Conservation (phyloP, 495 filamentous ascomycete species). For the Aspergillus avenaceus region DNA sequence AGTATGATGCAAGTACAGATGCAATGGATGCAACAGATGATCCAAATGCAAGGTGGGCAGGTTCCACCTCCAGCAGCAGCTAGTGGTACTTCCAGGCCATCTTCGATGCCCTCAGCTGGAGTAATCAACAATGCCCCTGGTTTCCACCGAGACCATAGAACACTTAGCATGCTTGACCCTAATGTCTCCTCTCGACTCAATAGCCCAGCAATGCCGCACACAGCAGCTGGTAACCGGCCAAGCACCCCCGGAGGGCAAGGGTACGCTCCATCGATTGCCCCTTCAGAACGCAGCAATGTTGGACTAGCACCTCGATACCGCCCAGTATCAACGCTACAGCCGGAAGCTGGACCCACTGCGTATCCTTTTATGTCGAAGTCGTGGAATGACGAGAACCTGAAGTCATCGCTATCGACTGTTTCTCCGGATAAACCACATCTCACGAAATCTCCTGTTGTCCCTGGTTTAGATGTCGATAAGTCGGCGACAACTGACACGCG, state of each 20-base stretch:
- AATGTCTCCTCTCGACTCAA: conserved; percentile 56
- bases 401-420: conserved; percentile 18
- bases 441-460: conserved; percentile 24
- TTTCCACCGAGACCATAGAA: conserved; percentile 44
- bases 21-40: conserved; percentile 73
- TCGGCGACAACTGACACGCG: conserved; percentile 26
- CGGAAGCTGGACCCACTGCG: conserved; percentile 37
- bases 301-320: conserved; percentile 89
- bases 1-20: conserved; percentile 93
- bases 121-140: conserved; percentile 13
- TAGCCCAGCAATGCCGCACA: conserved; percentile 28
- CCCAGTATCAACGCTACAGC: conserved; percentile 62
- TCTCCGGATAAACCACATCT: conserved; percentile 16
- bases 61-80: conserved; percentile 15
- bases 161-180: conserved; percentile 80
- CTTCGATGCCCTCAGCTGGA: conserved; percentile 38
- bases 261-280: conserved; percentile 77
- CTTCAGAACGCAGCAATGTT: conserved; percentile 90
- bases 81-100: conserved; percentile 31
- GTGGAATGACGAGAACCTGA: conserved; percentile 46
- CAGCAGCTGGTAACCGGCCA: conserved; percentile 25
- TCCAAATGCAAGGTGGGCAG: conserved; percentile 61
- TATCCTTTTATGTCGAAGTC: conserved; percentile 45
- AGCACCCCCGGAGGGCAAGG: conserved; percentile 33
- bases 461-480: conserved; percentile 27